These are phyloP conservation scores for Tricladium varicosporioides DNA, from an alignment of 2,329 filamentous ascomycete species.

Conservation along the genomic window DNA sequence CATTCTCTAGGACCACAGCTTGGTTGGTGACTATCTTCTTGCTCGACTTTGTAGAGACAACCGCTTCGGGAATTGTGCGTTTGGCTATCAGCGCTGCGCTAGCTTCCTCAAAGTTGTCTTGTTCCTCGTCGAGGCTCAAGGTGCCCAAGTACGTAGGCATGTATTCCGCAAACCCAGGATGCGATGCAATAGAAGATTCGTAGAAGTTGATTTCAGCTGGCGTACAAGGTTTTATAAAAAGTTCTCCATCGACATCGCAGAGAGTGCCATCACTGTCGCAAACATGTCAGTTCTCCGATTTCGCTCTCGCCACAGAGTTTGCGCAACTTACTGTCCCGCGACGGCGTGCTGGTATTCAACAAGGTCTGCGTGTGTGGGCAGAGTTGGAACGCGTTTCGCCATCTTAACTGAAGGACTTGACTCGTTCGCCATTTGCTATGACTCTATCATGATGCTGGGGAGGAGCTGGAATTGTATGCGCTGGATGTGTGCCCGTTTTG, in stretches of 20 bases:
- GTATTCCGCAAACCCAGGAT: slow-evolving; percentile 72
- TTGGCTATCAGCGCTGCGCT: slow-evolving; percentile 36
- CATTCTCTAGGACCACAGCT: slow-evolving; percentile 83
- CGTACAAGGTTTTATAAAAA: slow-evolving; percentile 95
- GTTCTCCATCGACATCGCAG: slow-evolving; percentile 75
- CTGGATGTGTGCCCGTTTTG: slow-evolving; percentile 11
- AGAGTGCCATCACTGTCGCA: slow-evolving; percentile 77
- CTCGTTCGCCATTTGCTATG: slow-evolving; percentile 28
- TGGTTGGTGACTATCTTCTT: slow-evolving; percentile 68
- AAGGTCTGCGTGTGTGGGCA: slow-evolving; percentile 51
- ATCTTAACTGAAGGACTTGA: slow-evolving; percentile 32
- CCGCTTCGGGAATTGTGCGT: slow-evolving; percentile 27
- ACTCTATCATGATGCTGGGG: slow-evolving; percentile 32
- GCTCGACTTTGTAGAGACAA: slow-evolving; percentile 21
- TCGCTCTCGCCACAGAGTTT: not conserved
- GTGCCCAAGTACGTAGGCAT: slow-evolving; percentile 87
- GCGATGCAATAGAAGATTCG: slow-evolving; percentile 59
- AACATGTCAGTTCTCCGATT: slow-evolving; percentile 15
- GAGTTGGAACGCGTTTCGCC: slow-evolving; percentile 32
- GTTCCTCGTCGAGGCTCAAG: slow-evolving; percentile 62
- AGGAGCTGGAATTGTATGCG: slow-evolving; percentile 14
- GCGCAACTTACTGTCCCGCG: slow-evolving; percentile 73
- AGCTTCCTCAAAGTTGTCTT: slow-evolving; percentile 50
- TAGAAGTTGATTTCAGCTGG: slow-evolving; percentile 86
- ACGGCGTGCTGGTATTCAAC: slow-evolving; percentile 73